These are phyloP conservation scores for Miamiensis avidus DNA, from an alignment of 169 alveolate species.

Conservation along the genomic window DNA sequence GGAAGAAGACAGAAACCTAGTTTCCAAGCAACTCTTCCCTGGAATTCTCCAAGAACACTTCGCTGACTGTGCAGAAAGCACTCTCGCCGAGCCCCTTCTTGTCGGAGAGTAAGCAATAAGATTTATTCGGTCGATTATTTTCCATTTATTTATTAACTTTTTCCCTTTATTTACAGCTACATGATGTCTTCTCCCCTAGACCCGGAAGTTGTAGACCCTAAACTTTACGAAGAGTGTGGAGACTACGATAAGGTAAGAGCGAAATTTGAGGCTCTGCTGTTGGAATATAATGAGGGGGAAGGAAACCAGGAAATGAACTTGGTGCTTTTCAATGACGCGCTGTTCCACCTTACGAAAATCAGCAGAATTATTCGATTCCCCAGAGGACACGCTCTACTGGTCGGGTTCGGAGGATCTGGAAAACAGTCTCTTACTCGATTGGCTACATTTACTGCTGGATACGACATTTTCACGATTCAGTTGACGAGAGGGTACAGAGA, in stretches of 20 bases:
- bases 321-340: slow-evolving; percentile 87
- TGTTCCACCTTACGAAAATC: slow-evolving; percentile 81
- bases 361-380: slow-evolving; percentile 89
- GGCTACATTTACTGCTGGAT: slow-evolving; percentile 80
- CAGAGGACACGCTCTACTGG: slow-evolving; percentile 93
- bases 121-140: too few relatives aligned
- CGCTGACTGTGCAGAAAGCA: slow-evolving; percentile 82
- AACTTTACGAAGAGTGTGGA: slow-evolving; percentile 89
- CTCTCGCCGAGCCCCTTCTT: slow-evolving; percentile 77
- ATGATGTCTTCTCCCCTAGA: slow-evolving; percentile 80
- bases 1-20: slow-evolving; percentile 85
- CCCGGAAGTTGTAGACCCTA: slow-evolving; percentile 79
- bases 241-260: slow-evolving; percentile 83
- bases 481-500: slow-evolving; percentile 90
- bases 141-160: too few relatives aligned
- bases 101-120: too few relatives aligned
- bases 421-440: slow-evolving; percentile 76
- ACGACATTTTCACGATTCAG: slow-evolving; percentile 84
- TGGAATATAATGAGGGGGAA: slow-evolving; percentile 82
- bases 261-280: slow-evolving; percentile 85
- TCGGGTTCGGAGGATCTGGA: slow-evolving; percentile 87
- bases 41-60: slow-evolving; percentile 73
- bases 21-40: slow-evolving; percentile 70
- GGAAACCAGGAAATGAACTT: slow-evolving; percentile 86
- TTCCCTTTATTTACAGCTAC: too few relatives aligned